These are phyloP conservation scores for Neonectria ditissima DNA, from an alignment of 2,329 filamentous ascomycete species.

Conservation along the genomic window DNA sequence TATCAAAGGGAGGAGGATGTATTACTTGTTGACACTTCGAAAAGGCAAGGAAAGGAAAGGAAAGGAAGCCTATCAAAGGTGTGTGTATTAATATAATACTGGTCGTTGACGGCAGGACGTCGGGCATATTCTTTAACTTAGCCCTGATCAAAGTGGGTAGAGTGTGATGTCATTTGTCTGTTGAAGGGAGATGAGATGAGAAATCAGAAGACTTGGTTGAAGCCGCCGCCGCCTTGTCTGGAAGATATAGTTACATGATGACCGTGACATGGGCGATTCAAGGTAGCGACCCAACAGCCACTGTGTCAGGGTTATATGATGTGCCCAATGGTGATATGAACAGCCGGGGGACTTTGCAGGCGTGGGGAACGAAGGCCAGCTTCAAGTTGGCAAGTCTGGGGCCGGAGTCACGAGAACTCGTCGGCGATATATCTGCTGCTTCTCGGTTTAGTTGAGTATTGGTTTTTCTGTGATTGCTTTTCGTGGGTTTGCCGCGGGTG, in stretches of 20 bases:
- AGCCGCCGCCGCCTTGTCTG: too few relatives aligned
- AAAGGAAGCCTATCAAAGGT: not conserved
- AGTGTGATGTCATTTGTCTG: not conserved
- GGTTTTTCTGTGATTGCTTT: too few relatives aligned
- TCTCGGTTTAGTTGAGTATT: too few relatives aligned
- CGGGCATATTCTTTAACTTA: not conserved
- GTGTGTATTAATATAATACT: not conserved
- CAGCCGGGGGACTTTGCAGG: not conserved
- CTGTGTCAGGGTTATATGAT: too few relatives aligned
- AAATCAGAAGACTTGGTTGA: not conserved
- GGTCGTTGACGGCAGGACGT: not conserved
- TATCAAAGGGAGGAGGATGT: not conserved
- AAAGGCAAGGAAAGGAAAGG: too few relatives aligned
- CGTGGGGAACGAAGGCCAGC: not conserved
- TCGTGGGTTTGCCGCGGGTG: too few relatives aligned
- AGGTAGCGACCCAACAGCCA: too few relatives aligned
- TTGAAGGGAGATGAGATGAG: too few relatives aligned
- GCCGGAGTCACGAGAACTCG: not conserved
- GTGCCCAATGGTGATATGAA: too few relatives aligned
- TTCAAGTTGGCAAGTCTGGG: not conserved
- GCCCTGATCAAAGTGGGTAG: not conserved
- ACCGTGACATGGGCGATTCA: not conserved
- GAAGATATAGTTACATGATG: too few relatives aligned
- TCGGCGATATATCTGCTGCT: not conserved
- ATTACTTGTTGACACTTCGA: too few relatives aligned